Conservation (phyloP, 2,329 filamentous ascomycete species). For the Scortechinia acanthostroma region DNA sequence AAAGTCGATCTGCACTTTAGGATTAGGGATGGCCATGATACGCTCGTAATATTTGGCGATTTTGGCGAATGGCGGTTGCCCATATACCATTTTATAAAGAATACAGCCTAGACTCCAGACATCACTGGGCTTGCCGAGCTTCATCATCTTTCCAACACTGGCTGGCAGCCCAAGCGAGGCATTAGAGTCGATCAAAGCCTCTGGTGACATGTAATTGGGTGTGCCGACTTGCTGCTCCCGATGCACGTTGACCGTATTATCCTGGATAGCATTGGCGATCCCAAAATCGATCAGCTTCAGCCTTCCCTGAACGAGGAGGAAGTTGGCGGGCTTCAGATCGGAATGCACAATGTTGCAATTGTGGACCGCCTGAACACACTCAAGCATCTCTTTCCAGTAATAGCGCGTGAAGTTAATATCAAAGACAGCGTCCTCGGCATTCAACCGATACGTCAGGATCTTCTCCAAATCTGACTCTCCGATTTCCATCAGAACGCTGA, state of each 20-base stretch:
- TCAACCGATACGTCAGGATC: constrained; percentile 52
- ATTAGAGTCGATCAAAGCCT: constrained; percentile 64
- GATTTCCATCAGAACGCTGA: constrained; percentile 70
- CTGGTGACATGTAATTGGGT: constrained; percentile 73
- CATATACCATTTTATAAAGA: constrained; percentile 64
- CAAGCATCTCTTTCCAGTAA: constrained; percentile 76
- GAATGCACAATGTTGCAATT: constrained; percentile 68
- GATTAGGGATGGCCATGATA: constrained; percentile 36
- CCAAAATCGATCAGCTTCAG: constrained; percentile 73
- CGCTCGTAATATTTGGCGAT: constrained; percentile 35
- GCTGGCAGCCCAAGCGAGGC: constrained; percentile 32
- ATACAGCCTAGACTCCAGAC: constrained; percentile 66
- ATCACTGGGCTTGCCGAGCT: constrained; percentile 58
- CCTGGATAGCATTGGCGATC: constrained; percentile 70
- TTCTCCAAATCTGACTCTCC: constrained; percentile 68
- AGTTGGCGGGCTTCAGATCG: constrained; percentile 71
- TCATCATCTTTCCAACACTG: constrained; percentile 49
- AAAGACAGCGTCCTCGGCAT: constrained; percentile 51
- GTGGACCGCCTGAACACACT: constrained; percentile 67
- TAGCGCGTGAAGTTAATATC: constrained; percentile 65
- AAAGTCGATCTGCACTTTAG: constrained; percentile 34
- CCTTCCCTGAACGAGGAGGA: constrained; percentile 62
- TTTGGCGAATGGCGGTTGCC: constrained; percentile 59
- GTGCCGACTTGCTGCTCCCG: constrained; percentile 69
- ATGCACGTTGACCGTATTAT: constrained; percentile 71